These are phyloP conservation scores for Saccharum officinarum DNA, from an alignment of 176 grass and related monocot species.

Conservation along the genomic window DNA sequence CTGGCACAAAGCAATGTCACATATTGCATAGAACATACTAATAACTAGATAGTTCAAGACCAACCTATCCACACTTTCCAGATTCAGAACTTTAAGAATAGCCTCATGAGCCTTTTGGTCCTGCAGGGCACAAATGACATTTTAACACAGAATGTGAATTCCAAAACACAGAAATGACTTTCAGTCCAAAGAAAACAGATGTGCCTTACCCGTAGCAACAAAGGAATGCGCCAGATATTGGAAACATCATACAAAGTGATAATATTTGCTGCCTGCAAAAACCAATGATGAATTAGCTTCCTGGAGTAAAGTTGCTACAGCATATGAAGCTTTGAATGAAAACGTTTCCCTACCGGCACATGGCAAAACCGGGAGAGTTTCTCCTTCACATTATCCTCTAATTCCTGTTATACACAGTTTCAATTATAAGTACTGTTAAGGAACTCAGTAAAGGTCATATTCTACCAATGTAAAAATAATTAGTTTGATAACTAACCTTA, in stretches of 20 bases:
- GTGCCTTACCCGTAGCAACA: slow-evolving; percentile 59
- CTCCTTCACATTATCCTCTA: slow-evolving; percentile 76
- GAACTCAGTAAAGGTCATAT: slow-evolving; percentile 8
- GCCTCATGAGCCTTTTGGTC: slow-evolving; percentile 81
- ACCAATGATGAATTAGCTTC: slow-evolving; percentile 24
- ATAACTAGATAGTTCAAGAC: slow-evolving; percentile 19
- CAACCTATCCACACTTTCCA: slow-evolving; percentile 71
- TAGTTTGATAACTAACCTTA: slow-evolving; percentile 42
- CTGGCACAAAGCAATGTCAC: neutral
- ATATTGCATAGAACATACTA: slow-evolving; percentile 14
- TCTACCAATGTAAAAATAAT: slow-evolving; percentile 5
- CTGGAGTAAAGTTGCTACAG: neutral
- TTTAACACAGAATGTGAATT: slow-evolving; percentile 7
- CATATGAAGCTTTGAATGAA: neutral
- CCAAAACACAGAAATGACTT: neutral
- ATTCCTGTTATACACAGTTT: slow-evolving; percentile 38
- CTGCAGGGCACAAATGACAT: slow-evolving; percentile 34
- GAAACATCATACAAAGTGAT: slow-evolving; percentile 74
- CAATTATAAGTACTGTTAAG: slow-evolving; percentile 6
- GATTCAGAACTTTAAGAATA: slow-evolving; percentile 74
- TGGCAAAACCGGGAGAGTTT: slow-evolving; percentile 89
- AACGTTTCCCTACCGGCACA: slow-evolving; percentile 59
- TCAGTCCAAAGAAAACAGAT: slow-evolving; percentile 18
- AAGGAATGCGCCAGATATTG: slow-evolving; percentile 84
- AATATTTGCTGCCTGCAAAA: slow-evolving; percentile 66